These are phyloP conservation scores for Selaginella moellendorffii DNA, from an alignment of 75 land plant genomes.

Conservation along the genomic window DNA sequence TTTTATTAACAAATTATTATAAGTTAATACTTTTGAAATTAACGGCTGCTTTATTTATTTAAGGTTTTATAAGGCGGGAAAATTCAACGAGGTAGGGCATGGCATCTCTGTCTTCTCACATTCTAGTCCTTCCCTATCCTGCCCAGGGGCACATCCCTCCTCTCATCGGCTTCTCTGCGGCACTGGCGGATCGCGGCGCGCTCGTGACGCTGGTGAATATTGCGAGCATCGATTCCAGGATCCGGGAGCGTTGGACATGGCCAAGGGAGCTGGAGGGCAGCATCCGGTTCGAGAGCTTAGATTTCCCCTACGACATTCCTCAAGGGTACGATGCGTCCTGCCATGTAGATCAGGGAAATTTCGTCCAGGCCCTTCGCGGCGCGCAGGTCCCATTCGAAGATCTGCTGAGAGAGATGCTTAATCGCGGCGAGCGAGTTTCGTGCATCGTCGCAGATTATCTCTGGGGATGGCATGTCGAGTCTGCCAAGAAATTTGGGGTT, in stretches of 20 bases:
- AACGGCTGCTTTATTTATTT: too few relatives aligned
- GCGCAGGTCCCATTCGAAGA: neutral
- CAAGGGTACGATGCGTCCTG: neutral
- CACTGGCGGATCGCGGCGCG: neutral
- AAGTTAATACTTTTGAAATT: too few relatives aligned
- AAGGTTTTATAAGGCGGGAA: too few relatives aligned
- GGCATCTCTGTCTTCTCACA: too few relatives aligned
- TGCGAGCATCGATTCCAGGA: neutral
- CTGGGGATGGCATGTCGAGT: neutral
- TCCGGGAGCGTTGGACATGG: neutral
- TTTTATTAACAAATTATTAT: too few relatives aligned
- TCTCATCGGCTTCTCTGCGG: neutral
- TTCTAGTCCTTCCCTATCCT: neutral
- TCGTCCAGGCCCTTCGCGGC: neutral
- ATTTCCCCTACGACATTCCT: neutral
- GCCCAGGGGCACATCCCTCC: conserved; percentile 5
- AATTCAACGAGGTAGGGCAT: too few relatives aligned
- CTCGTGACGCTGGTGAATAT: neutral
- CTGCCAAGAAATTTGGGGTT: neutral
- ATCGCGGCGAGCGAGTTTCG: neutral
- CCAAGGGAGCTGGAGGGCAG: neutral
- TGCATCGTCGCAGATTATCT: neutral
- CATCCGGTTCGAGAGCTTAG: neutral
- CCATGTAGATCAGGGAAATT: neutral
- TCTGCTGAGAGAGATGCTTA: neutral